phyloP scores from a whole-genome alignment of 352 stramenopile genomes.

The Phytophthora tentaculata region DNA sequence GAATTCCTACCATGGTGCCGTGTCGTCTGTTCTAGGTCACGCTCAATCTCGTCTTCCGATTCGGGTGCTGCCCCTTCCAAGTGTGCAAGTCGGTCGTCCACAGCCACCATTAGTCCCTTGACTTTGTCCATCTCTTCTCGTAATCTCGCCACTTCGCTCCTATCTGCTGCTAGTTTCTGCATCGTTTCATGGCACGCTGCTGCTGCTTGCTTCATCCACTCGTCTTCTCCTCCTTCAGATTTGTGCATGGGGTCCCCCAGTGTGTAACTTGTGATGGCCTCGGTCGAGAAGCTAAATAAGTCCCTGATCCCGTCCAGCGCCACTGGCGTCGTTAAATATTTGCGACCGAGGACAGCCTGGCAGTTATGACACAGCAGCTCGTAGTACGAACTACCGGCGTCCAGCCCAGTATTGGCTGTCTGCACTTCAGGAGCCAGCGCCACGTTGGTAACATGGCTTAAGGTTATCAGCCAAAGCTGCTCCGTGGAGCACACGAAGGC shows the following conservation, averaged over 20 bases:
- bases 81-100: slow-evolving; percentile 73
- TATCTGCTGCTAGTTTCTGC: slow-evolving; percentile 52
- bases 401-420: slow-evolving; percentile 55
- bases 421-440: slow-evolving; percentile 46
- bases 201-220: slow-evolving; percentile 35
- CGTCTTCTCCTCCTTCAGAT: slow-evolving; percentile 6
- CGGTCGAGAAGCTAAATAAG: slow-evolving; percentile 77
- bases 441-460: slow-evolving; percentile 79
- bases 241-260: slow-evolving; percentile 67
- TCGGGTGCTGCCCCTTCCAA: slow-evolving; percentile 60
- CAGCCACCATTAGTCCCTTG: slow-evolving; percentile 73
- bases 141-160: slow-evolving; percentile 55
- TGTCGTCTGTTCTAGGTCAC: slow-evolving; percentile 15
- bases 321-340: slow-evolving; percentile 77
- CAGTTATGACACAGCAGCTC: slow-evolving; percentile 85
- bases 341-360: slow-evolving; percentile 75
- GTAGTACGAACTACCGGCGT: slow-evolving; percentile 74
- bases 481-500: slow-evolving; percentile 81
- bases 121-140: slow-evolving; percentile 81
- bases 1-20: slow-evolving; percentile 5
- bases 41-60: slow-evolving; percentile 41
- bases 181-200: slow-evolving; percentile 42
- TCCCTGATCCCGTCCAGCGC: slow-evolving; percentile 67
- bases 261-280: slow-evolving; percentile 78
- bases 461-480: slow-evolving; percentile 73